Evolutionary conservation across 2,329 filamentous ascomycete species (phyloP), one percentile per base, ranked within the genome.

Genomic region (Lachnellula subtilissima): DNA sequence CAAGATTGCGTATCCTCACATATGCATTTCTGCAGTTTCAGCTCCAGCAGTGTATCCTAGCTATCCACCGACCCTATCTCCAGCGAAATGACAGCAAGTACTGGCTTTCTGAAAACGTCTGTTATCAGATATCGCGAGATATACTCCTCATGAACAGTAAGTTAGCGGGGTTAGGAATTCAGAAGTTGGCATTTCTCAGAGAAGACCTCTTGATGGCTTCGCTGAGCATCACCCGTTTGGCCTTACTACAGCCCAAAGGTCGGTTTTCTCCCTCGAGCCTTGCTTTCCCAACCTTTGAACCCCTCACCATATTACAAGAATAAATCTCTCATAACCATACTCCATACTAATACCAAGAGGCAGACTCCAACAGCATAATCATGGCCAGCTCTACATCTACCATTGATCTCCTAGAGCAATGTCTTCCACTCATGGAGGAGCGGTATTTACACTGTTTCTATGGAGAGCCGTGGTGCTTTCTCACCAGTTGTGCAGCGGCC

Each of bases 391-490:
- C 79, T 2, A 76, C 78, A 55, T 81, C 85, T 69, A 84, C 81
- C 1, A 75, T 84, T 59, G 76, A 78, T 68, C 73, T 85, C n/a
- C 77, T 85, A 11, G 81, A 84, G 65, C 83, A 81, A 66, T 84
- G 82, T 58, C 76, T 85, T 39, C 70, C 72, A 48, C 80, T 85
- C 75, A 84, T 84, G 66, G 81, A 84, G 63, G 81, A 85, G 61
- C 77, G 81, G 1, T 76, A 85, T 7, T 68, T 85, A 23, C 74
- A 81, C n/a, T 83, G 22, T 19, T 49, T 32, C 23, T 42, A 80
- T 59, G 82, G 82, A 15, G 82, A 85, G 65, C 82, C 82, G 0
- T 85, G 82, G 82, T 81, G 81, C 17, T 84, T 84, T 67, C 81
- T 78, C 54, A 83, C 83, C 66, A 82, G 85, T 78, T 85, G 81